These are phyloP conservation scores for Podosphaera xanthii DNA, from an alignment of 2,329 filamentous ascomycete genomes.

Conservation along the genomic window DNA sequence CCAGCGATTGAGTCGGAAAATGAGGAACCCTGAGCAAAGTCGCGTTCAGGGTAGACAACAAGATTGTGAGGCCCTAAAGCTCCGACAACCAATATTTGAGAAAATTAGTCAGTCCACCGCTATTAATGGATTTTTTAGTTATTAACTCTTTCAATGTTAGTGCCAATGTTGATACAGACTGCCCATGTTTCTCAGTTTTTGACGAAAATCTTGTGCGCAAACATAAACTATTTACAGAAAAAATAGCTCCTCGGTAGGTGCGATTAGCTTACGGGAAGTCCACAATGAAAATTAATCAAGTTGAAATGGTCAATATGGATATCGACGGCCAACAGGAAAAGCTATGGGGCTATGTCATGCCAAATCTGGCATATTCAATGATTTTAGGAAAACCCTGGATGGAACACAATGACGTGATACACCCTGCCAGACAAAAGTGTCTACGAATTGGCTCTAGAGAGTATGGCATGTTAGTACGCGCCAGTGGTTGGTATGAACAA, in stretches of 20 bases:
- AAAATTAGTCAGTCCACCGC: not conserved
- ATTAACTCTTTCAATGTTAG: not conserved
- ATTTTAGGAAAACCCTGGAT: slow-evolving; percentile 1
- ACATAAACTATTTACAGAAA: not conserved
- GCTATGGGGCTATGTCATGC: not conserved
- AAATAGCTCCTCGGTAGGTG: not conserved
- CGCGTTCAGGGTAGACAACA: not conserved
- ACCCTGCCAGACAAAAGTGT: not conserved
- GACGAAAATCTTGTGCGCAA: slow-evolving; percentile 1
- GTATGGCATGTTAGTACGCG: no score
- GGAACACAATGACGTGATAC: not conserved
- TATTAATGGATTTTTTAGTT: not conserved
- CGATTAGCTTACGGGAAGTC: not conserved
- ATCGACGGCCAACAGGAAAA: not conserved
- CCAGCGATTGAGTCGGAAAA: not conserved
- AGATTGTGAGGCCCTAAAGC: not conserved
- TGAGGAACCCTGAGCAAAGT: not conserved
- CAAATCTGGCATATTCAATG: not conserved
- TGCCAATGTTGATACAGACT: not conserved
- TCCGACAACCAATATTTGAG: not conserved
- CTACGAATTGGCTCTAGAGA: not conserved
- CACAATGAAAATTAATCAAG: not conserved
- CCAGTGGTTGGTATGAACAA: no score
- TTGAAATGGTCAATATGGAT: not conserved
- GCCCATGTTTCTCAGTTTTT: not conserved